These are phyloP conservation scores for Xylaria flabelliformis DNA, from an alignment of 495 filamentous ascomycete genomes.

Conservation along the genomic window DNA sequence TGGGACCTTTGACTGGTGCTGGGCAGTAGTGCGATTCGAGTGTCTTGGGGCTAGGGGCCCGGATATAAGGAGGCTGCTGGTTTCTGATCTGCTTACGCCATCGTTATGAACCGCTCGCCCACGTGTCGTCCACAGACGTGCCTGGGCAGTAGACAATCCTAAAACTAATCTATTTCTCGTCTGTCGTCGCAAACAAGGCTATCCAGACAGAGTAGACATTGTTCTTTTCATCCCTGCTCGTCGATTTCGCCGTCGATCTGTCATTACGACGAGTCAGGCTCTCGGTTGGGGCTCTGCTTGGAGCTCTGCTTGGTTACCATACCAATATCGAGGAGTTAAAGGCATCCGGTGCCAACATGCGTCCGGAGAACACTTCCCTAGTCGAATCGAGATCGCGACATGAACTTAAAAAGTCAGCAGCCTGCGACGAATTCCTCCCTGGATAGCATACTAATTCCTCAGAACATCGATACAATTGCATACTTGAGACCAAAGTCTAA, in stretches of 20 bases:
- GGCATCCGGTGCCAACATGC: constrained; percentile 23
- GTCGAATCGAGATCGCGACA: constrained; percentile 14
- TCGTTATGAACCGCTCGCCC: constrained; percentile 4
- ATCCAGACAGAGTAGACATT: neutral
- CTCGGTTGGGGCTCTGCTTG: neutral
- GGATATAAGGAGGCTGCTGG: constrained; percentile 18
- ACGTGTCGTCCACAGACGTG: neutral
- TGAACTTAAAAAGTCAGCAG: constrained; percentile 8
- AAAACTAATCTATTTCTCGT: neutral
- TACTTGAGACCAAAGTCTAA: neutral
- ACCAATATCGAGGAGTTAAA: constrained; percentile 1
- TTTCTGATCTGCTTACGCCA: constrained; percentile 12
- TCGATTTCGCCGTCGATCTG: neutral
- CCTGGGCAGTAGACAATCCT: neutral
- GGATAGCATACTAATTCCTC: neutral
- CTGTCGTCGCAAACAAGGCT: neutral
- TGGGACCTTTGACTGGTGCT: constrained; percentile 13
- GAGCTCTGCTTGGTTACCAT: constrained; percentile 7
- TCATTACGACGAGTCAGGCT: constrained; percentile 5
- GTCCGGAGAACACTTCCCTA: constrained; percentile 17
- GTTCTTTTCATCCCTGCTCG: neutral
- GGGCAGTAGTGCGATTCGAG: constrained; percentile 5
- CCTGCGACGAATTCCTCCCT: constrained; percentile 1
- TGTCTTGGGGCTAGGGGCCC: constrained; percentile 5
- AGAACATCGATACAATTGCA: neutral